Conservation (phyloP, 306 rosid species). For the Crotalaria pallida region DNA sequence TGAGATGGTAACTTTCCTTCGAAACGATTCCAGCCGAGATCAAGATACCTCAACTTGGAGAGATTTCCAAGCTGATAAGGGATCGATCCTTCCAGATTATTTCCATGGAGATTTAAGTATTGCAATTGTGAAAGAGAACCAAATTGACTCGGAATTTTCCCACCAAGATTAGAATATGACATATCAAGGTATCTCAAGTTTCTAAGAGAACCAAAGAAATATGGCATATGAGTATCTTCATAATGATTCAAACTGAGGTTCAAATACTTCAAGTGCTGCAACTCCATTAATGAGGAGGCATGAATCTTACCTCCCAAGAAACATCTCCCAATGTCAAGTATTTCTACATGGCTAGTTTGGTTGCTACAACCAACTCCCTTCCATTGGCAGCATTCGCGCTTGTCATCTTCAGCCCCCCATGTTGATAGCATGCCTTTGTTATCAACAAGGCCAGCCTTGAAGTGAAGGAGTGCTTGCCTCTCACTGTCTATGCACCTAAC, state of each 20-base stretch:
- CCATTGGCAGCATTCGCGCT: slow-evolving; percentile 19
- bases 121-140: slow-evolving; percentile 4
- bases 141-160: slow-evolving; percentile 6
- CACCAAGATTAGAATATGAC: fast-evolving
- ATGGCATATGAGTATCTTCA: not conserved
- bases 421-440: not conserved
- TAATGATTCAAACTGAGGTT: not conserved
- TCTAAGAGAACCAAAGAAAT: not conserved
- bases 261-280: not conserved
- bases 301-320: not conserved
- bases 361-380: slow-evolving; percentile 9
- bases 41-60: slow-evolving; percentile 9
- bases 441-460: slow-evolving; percentile 6
- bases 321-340: not conserved
- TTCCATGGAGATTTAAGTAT: not conserved
- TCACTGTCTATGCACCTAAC: slow-evolving; percentile 7
- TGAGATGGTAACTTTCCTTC: slow-evolving; percentile 12
- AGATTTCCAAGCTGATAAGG: slow-evolving; percentile 18
- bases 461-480: slow-evolving; percentile 11
- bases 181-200: slow-evolving; percentile 13
- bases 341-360: not conserved
- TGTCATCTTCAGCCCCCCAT: not conserved
- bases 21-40: not conserved
- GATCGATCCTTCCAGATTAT: not conserved
- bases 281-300: not conserved